phyloP scores from a whole-genome alignment of 805 yeast species.

The Zygotorulaspora danielsina region DNA sequence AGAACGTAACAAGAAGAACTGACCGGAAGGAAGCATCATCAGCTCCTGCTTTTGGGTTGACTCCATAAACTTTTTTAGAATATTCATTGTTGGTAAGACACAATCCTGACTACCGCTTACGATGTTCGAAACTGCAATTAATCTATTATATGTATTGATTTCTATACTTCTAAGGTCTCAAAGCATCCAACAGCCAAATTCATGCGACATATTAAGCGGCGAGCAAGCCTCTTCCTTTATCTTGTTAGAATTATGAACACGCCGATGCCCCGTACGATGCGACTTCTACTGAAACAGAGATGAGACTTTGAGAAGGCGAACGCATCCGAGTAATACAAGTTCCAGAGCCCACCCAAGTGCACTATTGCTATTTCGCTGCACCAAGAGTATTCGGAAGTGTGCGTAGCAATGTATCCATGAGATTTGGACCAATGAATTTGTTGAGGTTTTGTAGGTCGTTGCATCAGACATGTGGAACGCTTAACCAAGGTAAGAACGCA shows the following conservation, averaged over 20 bases:
- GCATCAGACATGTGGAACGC: conserved; percentile 7
- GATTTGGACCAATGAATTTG: conserved; percentile 3
- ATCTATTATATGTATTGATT: no score
- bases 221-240: no score
- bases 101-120: no score
- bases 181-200: no score
- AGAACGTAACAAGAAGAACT: conserved; percentile 66
- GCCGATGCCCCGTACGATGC: background rate
- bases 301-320: no score
- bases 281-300: background rate
- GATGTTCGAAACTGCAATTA: no score
- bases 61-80: conserved; percentile 60
- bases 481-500: conserved; percentile 4
- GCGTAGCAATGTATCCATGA: background rate
- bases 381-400: no score
- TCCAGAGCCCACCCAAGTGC: no score
- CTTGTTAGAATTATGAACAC: background rate
- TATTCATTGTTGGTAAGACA: conserved; percentile 55
- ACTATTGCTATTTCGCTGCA: no score
- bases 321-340: no score
- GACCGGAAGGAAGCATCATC: conserved; percentile 72
- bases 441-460: conserved; percentile 7
- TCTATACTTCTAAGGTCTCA: no score
- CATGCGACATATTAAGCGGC: no score
- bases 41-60: conserved; percentile 55